These are phyloP conservation scores for Medicago arabica DNA, from an alignment of 306 rosid genomes.

Conservation along the genomic window DNA sequence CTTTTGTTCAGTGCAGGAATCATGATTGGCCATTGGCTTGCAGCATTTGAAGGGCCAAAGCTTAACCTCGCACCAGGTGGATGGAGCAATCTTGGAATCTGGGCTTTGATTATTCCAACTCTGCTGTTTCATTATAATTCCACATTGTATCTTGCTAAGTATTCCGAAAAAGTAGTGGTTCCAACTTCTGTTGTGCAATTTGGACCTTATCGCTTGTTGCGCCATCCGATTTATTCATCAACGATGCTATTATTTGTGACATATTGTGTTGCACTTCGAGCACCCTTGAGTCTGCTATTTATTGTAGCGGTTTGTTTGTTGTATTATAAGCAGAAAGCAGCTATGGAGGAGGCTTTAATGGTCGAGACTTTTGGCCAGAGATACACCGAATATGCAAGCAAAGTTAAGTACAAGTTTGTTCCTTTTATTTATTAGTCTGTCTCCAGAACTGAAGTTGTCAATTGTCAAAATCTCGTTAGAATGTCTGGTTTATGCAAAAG, in stretches of 20 bases:
- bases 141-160: slow-evolving; percentile 82
- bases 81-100: slow-evolving; percentile 74
- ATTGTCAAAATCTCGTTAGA: slow-evolving; percentile 36
- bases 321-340: slow-evolving; percentile 87
- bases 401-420: slow-evolving; percentile 80
- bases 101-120: slow-evolving; percentile 67
- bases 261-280: slow-evolving; percentile 73
- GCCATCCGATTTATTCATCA: slow-evolving; percentile 90
- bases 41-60: slow-evolving; percentile 96
- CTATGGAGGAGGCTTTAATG: slow-evolving; percentile 89
- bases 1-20: slow-evolving; percentile 70
- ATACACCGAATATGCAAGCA: slow-evolving; percentile 75
- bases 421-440: slow-evolving; percentile 76
- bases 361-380: slow-evolving; percentile 78
- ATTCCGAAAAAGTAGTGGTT: slow-evolving; percentile 90
- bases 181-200: slow-evolving; percentile 89
- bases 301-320: slow-evolving; percentile 68
- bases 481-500: slow-evolving; percentile 43
- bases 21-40: slow-evolving; percentile 85
- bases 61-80: slow-evolving; percentile 75
- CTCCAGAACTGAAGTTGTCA: slow-evolving; percentile 35
- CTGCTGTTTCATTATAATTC: slow-evolving; percentile 82
- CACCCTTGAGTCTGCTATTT: slow-evolving; percentile 75
- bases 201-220: slow-evolving; percentile 93
- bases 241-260: slow-evolving; percentile 77